Conservation (phyloP, 768 basidiomycete genomes). For the Trametes elegans region DNA sequence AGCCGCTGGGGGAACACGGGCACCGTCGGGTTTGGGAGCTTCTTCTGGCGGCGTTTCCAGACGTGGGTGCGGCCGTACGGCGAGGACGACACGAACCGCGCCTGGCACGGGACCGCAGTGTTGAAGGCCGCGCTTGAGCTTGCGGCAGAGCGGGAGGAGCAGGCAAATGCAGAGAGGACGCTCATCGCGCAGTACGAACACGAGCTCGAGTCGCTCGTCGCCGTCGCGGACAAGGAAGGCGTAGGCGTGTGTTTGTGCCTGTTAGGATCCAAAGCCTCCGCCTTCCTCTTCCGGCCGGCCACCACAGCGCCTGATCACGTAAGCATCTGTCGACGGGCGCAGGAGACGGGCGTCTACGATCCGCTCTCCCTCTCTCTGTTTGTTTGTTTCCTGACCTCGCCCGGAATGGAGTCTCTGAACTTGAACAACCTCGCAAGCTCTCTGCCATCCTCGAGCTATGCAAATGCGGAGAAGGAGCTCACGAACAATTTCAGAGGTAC, state of each 20-base stretch:
- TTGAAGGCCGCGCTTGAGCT: not conserved
- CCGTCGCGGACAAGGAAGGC: too few relatives aligned
- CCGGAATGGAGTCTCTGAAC: slow-evolving; percentile 46
- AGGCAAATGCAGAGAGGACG: not conserved
- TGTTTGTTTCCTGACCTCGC: not conserved
- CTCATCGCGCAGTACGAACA: not conserved
- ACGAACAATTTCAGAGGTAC: slow-evolving; percentile 80
- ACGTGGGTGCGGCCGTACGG: slow-evolving; percentile 86
- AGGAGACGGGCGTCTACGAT: slow-evolving; percentile 1
- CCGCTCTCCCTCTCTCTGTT: not conserved
- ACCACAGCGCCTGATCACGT: slow-evolving; percentile 7
- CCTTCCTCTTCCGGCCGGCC: not conserved
- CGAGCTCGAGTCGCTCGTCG: too few relatives aligned
- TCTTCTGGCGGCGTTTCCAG: slow-evolving; percentile 63
- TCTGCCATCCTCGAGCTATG: slow-evolving; percentile 62
- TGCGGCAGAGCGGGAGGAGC: not conserved
- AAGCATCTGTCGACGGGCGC: not conserved
- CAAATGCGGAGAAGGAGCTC: slow-evolving; percentile 79
- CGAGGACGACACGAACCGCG: slow-evolving; percentile 58
- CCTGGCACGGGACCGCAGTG: slow-evolving; percentile 11
- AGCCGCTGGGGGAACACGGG: slow-evolving; percentile 86
- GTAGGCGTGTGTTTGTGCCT: not conserved
- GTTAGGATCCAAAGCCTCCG: not conserved
- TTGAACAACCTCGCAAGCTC: slow-evolving; percentile 77
- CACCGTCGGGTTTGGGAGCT: slow-evolving; percentile 79